Evolutionary conservation across 495 filamentous ascomycete species (phyloP).

Genomic region (Umbilicaria muhlenbergii): DNA sequence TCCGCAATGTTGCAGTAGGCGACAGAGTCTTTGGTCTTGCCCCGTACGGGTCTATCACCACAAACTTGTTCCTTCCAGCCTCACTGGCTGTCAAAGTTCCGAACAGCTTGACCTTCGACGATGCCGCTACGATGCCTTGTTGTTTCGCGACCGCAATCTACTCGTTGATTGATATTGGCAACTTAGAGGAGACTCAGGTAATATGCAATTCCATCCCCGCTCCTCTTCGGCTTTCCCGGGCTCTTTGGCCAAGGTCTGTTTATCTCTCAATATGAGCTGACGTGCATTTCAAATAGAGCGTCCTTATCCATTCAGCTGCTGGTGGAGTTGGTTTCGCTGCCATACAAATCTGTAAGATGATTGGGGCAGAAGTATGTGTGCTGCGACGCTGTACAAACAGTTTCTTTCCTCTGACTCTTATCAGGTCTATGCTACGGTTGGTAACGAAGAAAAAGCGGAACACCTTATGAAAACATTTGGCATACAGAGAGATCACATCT

Average conservation of each 20-base stretch:
- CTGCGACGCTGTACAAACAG: too few species aligned
- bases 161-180: constrained; percentile 10
- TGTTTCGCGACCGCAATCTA: constrained; percentile 18
- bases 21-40: constrained; percentile 19
- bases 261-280: too few species aligned
- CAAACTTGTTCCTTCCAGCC: not conserved
- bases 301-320: constrained; percentile 6
- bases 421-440: constrained; percentile 25
- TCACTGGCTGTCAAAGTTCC: constrained; percentile 15
- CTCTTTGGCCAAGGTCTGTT: too few species aligned
- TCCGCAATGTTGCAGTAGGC: constrained; percentile 19
- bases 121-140: constrained; percentile 15
- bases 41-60: not conserved
- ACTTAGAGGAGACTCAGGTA: constrained; percentile 8
- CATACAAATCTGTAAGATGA: not conserved
- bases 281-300: too few species aligned
- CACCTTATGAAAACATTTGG: constrained; percentile 16
- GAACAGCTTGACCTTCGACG: constrained; percentile 13
- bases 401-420: too few species aligned
- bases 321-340: constrained; percentile 1
- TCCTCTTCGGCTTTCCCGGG: too few species aligned
- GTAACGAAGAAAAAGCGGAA: constrained; percentile 18
- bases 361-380: constrained; percentile 17
- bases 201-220: too few species aligned
- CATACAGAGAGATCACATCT: not conserved